A percentile compares a stretch with the other conserved stretches of the same genome.
phyloP scores from a whole-genome alignment of 2,329 filamentous ascomycete species.

The Penicillium sp. region DNA sequence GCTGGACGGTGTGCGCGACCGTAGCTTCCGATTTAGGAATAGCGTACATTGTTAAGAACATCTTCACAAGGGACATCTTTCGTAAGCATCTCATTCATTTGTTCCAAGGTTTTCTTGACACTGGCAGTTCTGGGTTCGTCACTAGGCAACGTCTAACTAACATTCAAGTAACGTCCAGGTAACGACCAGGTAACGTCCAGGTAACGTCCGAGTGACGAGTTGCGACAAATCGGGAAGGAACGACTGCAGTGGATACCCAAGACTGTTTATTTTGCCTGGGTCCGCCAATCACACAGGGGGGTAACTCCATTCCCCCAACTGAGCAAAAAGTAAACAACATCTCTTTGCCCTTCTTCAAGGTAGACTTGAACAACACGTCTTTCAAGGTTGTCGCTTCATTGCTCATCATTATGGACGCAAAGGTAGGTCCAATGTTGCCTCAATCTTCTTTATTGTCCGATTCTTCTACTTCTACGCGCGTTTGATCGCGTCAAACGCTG shows the following conservation, averaged over 20 bases:
- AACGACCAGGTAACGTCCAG: not conserved
- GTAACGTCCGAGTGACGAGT: not conserved
- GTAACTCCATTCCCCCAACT: constrained; percentile 19
- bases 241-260: constrained; percentile 2
- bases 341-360: constrained; percentile 3
- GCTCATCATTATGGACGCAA: constrained; percentile 45
- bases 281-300: constrained; percentile 16
- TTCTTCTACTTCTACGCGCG: not conserved
- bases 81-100: not conserved
- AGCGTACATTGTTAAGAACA: constrained; percentile 4
- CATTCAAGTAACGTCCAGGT: not conserved
- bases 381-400: constrained; percentile 1
- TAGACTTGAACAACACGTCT: constrained; percentile 1
- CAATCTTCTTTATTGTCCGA: not conserved
- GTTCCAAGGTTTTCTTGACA: too few relatives aligned
- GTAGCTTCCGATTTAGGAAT: not conserved
- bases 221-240: not conserved
- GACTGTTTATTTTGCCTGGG: constrained; percentile 25
- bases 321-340: constrained; percentile 28
- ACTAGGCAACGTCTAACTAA: not conserved
- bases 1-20: not conserved
- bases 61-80: constrained; percentile 5
- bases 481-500: not conserved
- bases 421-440: constrained; percentile 35
- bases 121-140: not conserved